Base-by-base conservation (phyloP, 2,329 filamentous ascomycete genomes). In the Remersonia thermophila region DNA sequence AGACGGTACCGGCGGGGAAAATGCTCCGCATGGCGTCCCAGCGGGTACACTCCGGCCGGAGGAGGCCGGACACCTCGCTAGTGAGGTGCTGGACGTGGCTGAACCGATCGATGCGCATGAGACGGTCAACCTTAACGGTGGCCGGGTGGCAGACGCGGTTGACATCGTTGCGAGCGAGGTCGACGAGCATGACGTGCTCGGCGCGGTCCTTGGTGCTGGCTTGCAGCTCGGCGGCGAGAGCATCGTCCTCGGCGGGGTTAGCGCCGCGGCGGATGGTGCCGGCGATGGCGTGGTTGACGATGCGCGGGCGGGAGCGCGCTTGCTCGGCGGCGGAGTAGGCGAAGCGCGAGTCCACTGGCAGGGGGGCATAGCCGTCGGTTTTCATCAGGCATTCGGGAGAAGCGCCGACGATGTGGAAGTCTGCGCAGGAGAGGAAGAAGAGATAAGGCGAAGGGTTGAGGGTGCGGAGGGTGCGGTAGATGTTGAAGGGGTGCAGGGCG, bases 381-480 rank as follows among this genome's bases (percentile, higher is more conserved):
- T 95, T 95, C 52, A 94, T 89, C 31, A 98, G 75, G 42, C 96
- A 73, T 62, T 98, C 91, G 1, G 91, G 91, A 39, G 84, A 93
- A 27, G 91, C 91, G 40, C 91, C 91, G 10, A 98, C 81, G 47
- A 98, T 87, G 56, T 95, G 83, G 62, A 98, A 96, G 53, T 84
- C 81, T 41, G 73, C 71, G 62, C 89, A 96, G 57, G 91, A 78
- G 43, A 98, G 75, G 62, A 87, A 98, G 67, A 98, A 98, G 26
- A 98, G 76, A 60, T 98, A 98, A 0, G 91, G 91, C 7, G 86
- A 94, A 0, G 91, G 91, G 56, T 98, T 98, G 53, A 96, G 83
- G n/a, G 85, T 94, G 44, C 91, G 83, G 27, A 98, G 71, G 56
- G 94, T 85, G 37, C 89, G 78, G 68, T 96, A 98, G 51, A 98